Conservation (phyloP, 2,329 filamentous ascomycete species). For the Dactylellina sp. region DNA sequence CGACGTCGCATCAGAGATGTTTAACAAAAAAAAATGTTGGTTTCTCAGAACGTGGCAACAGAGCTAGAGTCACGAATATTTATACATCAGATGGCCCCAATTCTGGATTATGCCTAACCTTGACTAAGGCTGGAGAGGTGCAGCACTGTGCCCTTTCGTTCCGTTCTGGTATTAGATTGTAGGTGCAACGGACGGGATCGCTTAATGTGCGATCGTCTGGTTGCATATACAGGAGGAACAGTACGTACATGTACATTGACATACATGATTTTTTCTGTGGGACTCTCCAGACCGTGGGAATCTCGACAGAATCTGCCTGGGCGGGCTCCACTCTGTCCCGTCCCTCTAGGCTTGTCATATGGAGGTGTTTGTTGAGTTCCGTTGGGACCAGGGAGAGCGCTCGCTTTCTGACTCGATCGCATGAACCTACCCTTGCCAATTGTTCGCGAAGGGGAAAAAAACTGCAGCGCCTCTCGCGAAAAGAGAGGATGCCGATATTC, state of each 20-base stretch:
- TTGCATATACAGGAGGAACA: slow-evolving; percentile 54
- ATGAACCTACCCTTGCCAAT: slow-evolving; percentile 53
- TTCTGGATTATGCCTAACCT: slow-evolving; percentile 33
- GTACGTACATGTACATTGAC: slow-evolving; percentile 35
- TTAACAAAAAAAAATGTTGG: neutral
- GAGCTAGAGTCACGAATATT: slow-evolving; percentile 1
- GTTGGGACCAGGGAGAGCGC: slow-evolving; percentile 45
- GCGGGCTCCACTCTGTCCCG: slow-evolving; percentile 55
- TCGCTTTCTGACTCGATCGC: slow-evolving; percentile 49
- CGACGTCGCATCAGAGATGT: slow-evolving; percentile 11
- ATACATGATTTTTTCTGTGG: slow-evolving; percentile 26
- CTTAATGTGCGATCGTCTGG: slow-evolving; percentile 57
- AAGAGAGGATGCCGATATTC: slow-evolving; percentile 27
- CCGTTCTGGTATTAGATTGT: slow-evolving; percentile 35
- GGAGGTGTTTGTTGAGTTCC: slow-evolving; percentile 34
- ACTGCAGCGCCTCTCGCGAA: slow-evolving; percentile 25
- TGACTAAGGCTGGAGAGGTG: slow-evolving; percentile 19
- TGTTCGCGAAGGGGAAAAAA: slow-evolving; percentile 28
- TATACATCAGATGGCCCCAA: slow-evolving; percentile 1
- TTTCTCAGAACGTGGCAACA: slow-evolving; percentile 1
- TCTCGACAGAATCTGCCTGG: slow-evolving; percentile 38
- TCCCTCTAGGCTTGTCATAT: slow-evolving; percentile 27
- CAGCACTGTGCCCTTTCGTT: slow-evolving; percentile 37
- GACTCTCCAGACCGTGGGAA: slow-evolving; percentile 39
- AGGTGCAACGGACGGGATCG: slow-evolving; percentile 56